Evolutionary conservation across 2,329 filamentous ascomycete species (phyloP), one percentile per base, ranked within the genome.

Genomic region (Parastagonospora nodorum): DNA sequence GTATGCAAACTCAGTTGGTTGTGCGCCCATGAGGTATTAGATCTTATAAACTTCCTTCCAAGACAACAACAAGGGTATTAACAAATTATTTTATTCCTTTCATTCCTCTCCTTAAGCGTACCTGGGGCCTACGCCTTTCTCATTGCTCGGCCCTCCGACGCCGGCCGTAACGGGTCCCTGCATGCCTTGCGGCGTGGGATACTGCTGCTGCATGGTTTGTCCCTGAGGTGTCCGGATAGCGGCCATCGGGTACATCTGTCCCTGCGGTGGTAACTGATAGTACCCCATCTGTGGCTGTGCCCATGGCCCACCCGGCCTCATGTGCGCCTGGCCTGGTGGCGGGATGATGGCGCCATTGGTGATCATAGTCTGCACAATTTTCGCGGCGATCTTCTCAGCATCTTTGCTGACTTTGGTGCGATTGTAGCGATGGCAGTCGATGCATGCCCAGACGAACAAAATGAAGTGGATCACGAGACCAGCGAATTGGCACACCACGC

Each of bases 371-470:
- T 67, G 64, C 19, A 73, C 64, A 15, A 73, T 73, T 2, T 61
- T 58, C 1, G 66, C 64, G 1, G 69, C 70, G 14, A 71, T 15
- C 36, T 66, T 66, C 55, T 73, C 69, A 1, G 69, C 68, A 10
- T 71, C 67, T 24, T 62, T 70, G 48, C 54, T 57, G 0, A 62
- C 55, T 12, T 58, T 63, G n/a, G 45, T 40, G n/a, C 44, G 53
- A 9, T 66, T 67, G 24, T 67, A 44, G 5, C 46, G 48, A 38
- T 68, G 51, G 12, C 68, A 71, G 40, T 75, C 72, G 7, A 74
- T 64, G 30, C 73, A 75, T 1, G 72, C 73, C 69, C 72, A 74
- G 9, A 74, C 54, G 50, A 75, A 75, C 3, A 74, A 59, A 1
- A 53, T 54, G 42, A 75, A 64, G 42, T 75, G 72, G 33, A 73